phyloP scores from a whole-genome alignment of 1,284 basidiomycete genomes.

The Exsudoporus floridanus region DNA sequence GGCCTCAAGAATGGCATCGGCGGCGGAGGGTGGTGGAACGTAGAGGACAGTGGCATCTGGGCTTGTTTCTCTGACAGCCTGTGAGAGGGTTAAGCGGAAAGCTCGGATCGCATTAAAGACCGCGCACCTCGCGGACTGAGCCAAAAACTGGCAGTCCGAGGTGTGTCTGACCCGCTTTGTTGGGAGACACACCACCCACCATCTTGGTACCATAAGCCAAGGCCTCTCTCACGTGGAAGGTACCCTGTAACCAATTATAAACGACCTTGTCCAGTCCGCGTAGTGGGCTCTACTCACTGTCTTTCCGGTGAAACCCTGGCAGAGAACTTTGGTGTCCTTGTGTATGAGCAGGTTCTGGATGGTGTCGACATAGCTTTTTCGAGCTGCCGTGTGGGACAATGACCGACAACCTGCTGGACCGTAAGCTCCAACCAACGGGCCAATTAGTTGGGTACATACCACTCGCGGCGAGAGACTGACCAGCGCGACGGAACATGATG shows the following conservation, averaged over 20 bases:
- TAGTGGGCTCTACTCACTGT: constrained; percentile 59
- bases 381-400: constrained; percentile 74
- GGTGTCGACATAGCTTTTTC: constrained; percentile 83
- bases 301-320: constrained; percentile 96
- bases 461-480: constrained; percentile 52
- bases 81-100: constrained; percentile 3
- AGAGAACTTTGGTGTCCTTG: constrained; percentile 93
- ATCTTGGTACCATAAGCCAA: constrained; percentile 94
- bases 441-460: constrained; percentile 39
- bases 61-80: constrained; percentile 82
- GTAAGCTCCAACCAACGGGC: not conserved
- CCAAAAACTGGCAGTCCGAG: constrained; percentile 96
- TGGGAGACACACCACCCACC: constrained; percentile 97
- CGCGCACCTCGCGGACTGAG: constrained; percentile 80
- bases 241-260: constrained; percentile 60
- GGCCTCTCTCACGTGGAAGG: constrained; percentile 96
- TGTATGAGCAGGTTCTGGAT: constrained; percentile 90
- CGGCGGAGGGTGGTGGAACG: constrained; percentile 90
- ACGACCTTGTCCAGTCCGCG: not conserved
- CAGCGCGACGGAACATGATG: constrained; percentile 56
- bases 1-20: constrained; percentile 95
- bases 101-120: not conserved
- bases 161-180: constrained; percentile 96
- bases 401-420: constrained; percentile 63
- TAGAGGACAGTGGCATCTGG: constrained; percentile 96